phyloP scores from a whole-genome alignment of 1,284 basidiomycete genomes.

The Kwoniella shivajii region DNA sequence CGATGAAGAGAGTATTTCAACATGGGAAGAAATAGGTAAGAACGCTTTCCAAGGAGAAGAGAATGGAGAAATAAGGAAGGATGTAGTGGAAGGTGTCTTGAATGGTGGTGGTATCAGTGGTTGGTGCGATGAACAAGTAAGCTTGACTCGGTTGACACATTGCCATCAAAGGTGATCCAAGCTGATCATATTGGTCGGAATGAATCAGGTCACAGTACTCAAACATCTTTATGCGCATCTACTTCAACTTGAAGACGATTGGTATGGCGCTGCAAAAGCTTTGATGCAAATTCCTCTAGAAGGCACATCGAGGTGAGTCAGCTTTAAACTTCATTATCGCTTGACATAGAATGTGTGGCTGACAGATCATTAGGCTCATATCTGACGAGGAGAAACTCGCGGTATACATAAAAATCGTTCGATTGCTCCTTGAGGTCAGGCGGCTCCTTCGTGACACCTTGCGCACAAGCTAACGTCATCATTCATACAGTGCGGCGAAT shows the following conservation, averaged over 20 bases:
- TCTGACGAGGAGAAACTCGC: constrained; percentile 83
- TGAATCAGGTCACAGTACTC: constrained; percentile 71
- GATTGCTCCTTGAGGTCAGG: constrained; percentile 85
- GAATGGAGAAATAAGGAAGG: constrained; percentile 35
- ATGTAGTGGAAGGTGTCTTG: constrained; percentile 45
- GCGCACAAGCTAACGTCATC: constrained; percentile 10
- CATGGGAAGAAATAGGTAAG: constrained; percentile 32
- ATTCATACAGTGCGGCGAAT: constrained; percentile 44
- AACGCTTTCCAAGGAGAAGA: constrained; percentile 30
- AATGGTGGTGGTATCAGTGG: constrained; percentile 57
- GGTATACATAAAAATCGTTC: constrained; percentile 90
- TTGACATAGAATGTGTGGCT: background rate
- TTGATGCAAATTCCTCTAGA: constrained; percentile 90
- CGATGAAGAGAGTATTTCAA: constrained; percentile 23
- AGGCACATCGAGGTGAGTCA: constrained; percentile 74
- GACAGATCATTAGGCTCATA: constrained; percentile 59
- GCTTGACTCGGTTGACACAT: no score
- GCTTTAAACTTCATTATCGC: background rate
- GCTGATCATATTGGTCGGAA: background rate
- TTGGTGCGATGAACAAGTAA: constrained; percentile 93
- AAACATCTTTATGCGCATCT: constrained; percentile 84
- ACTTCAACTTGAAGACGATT: constrained; percentile 87
- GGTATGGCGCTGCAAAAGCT: constrained; percentile 85
- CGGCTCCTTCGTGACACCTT: background rate
- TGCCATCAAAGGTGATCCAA: background rate